Evolutionary conservation across 192 early-diverging fungal species (phyloP).

Genomic region (Piromyces sp.): DNA sequence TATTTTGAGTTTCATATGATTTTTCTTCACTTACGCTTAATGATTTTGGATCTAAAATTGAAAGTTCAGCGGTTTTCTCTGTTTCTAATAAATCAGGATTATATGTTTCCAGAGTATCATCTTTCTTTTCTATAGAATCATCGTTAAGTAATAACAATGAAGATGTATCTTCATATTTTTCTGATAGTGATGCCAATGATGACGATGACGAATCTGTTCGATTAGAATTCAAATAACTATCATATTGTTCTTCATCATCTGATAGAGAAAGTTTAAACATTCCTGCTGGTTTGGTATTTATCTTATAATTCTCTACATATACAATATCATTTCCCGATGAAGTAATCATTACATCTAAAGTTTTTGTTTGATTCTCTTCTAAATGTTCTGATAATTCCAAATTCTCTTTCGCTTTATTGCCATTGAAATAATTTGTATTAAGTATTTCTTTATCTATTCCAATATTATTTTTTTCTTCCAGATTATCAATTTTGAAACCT

Average conservation of each 20-base stretch:
- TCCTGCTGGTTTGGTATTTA: background rate
- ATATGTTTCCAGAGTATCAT: too few relatives aligned
- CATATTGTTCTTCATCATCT: background rate
- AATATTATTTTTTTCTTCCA: background rate
- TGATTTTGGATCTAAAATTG: background rate
- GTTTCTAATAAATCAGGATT: background rate
- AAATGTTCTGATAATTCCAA: background rate
- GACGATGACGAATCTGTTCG: background rate
- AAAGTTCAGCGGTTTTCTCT: background rate
- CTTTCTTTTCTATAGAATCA: too few relatives aligned
- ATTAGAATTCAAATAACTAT: background rate
- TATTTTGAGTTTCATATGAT: background rate
- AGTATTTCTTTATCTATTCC: background rate
- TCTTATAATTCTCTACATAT: background rate
- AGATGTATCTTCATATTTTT: background rate
- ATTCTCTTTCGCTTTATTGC: background rate
- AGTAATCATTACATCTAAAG: background rate
- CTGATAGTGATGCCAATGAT: background rate
- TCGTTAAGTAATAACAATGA: background rate
- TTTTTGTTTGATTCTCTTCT: too few relatives aligned
- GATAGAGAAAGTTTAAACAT: background rate
- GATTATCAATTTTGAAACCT: too few relatives aligned
- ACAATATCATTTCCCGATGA: background rate
- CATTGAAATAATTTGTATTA: background rate
- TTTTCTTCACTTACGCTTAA: background rate